These are phyloP conservation scores for Camellia lanceoleosa DNA, from an alignment of 148 eudicot genomes.

Conservation along the genomic window DNA sequence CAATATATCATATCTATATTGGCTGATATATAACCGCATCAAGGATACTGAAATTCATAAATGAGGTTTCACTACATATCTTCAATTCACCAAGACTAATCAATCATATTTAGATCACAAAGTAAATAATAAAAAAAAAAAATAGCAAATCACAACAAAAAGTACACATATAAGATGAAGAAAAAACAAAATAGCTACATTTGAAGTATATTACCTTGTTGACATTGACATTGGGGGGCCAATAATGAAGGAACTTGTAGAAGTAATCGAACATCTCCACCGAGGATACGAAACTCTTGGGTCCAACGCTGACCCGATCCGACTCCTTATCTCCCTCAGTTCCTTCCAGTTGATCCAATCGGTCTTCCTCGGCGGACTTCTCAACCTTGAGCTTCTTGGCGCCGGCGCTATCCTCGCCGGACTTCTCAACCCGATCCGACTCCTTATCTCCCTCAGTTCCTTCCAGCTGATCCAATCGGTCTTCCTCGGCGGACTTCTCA, in stretches of 20 bases:
- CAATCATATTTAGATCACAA: not conserved
- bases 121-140: not conserved
- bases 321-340: slow-evolving; percentile 17
- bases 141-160: not conserved
- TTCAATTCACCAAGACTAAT: not conserved
- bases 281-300: slow-evolving; percentile 53
- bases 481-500: slow-evolving; percentile 66
- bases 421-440: slow-evolving; percentile 28
- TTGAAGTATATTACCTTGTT: slow-evolving; percentile 54
- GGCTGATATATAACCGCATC: no score
- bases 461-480: slow-evolving; percentile 37
- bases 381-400: slow-evolving; percentile 59
- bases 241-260: slow-evolving; percentile 58
- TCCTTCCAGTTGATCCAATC: slow-evolving; percentile 34
- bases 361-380: slow-evolving; percentile 58
- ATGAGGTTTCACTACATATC: no score
- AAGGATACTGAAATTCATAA: no score
- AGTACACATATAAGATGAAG: not conserved
- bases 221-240: slow-evolving; percentile 56
- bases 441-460: slow-evolving; percentile 14
- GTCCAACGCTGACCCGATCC: slow-evolving; percentile 51
- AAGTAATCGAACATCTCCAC: slow-evolving; percentile 80
- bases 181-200: not conserved
- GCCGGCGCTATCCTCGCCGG: slow-evolving; percentile 15
- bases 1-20: no score